Conservation (phyloP, 2,329 filamentous ascomycete genomes). For the Esteya vermicola region DNA sequence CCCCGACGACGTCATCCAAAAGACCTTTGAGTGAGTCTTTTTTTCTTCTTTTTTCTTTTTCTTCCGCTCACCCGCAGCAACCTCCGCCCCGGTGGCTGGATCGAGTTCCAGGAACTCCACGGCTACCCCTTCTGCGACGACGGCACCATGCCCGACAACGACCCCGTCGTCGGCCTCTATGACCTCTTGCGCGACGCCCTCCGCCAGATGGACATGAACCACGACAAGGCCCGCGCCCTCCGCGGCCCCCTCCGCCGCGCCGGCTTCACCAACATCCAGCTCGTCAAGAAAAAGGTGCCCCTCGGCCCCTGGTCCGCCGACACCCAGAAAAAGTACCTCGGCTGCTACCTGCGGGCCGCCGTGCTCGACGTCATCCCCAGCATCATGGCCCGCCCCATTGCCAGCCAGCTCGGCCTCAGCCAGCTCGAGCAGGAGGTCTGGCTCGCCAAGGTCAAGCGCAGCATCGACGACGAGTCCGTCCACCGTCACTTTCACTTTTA, state of each 20-base stretch:
- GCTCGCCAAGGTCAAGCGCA: conserved; percentile 16
- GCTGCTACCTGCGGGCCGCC: conserved; percentile 22
- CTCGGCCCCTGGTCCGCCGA: conserved; percentile 29
- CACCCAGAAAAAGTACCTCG: conserved; percentile 22
- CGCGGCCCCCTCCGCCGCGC: conserved; percentile 21
- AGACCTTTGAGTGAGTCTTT: conserved; percentile 18
- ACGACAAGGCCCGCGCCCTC: conserved; percentile 15
- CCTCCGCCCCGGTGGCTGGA: conserved; percentile 31
- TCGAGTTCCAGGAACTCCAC: conserved; percentile 33
- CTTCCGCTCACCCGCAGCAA: conserved; percentile 16
- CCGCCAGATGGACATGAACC: conserved; percentile 21
- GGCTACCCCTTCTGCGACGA: conserved; percentile 27
- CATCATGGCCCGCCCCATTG: conserved; percentile 22
- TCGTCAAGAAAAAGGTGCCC: conserved; percentile 26
- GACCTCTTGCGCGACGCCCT: conserved; percentile 14
- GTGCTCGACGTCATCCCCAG: conserved; percentile 22
- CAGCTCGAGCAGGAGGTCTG: conserved; percentile 17
- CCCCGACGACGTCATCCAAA: conserved; percentile 28
- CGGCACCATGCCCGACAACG: conserved; percentile 24
- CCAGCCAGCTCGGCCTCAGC: conserved; percentile 19
- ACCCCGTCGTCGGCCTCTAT: conserved; percentile 20
- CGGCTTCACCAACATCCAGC: conserved; percentile 27
- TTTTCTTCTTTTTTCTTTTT: too few species aligned
- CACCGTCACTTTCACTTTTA: conserved; percentile 26
- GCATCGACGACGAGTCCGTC: conserved; percentile 18